These are phyloP conservation scores for Apiotrichum mycotoxinovorans DNA, from an alignment of 1,284 basidiomycete species.

Conservation along the genomic window DNA sequence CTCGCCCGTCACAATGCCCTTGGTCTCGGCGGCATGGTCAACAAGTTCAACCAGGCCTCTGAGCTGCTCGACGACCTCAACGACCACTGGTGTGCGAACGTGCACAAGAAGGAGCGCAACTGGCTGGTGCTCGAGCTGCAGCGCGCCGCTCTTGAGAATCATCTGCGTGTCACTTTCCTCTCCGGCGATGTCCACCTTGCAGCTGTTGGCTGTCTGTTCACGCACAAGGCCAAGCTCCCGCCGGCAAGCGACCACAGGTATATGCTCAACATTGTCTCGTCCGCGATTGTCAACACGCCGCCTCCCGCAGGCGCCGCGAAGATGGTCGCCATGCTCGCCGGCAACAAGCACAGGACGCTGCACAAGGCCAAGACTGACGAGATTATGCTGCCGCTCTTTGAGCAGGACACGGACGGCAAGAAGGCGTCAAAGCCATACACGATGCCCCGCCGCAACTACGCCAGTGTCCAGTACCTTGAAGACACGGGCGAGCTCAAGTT, in stretches of 20 bases:
- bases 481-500: slow-evolving; percentile 69
- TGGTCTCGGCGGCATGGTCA: slow-evolving; percentile 73
- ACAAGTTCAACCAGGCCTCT: slow-evolving; percentile 84
- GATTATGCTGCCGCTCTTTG: slow-evolving; percentile 79
- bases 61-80: slow-evolving; percentile 90
- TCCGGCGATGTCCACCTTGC: slow-evolving; percentile 89
- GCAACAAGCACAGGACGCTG: slow-evolving; percentile 78
- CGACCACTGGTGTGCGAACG: slow-evolving; percentile 81
- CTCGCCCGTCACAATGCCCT: slow-evolving; percentile 57
- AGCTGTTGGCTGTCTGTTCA: slow-evolving; percentile 74
- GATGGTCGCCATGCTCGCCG: slow-evolving; percentile 74
- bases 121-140: slow-evolving; percentile 79
- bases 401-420: slow-evolving; percentile 70
- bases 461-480: slow-evolving; percentile 64
- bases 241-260: slow-evolving; percentile 69
- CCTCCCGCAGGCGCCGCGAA: slow-evolving; percentile 73
- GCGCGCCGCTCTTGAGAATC: slow-evolving; percentile 60
- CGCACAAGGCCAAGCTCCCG: slow-evolving; percentile 53
- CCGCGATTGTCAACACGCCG: slow-evolving; percentile 56
- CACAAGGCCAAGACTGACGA: slow-evolving; percentile 68
- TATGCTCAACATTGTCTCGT: slow-evolving; percentile 66
- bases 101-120: slow-evolving; percentile 88
- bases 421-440: slow-evolving; percentile 30
- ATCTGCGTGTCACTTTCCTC: slow-evolving; percentile 73
- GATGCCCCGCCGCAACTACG: slow-evolving; percentile 80